Evolutionary conservation across 164 flowering plant genomes (phyloP), one percentile per base, ranked within the genome.

Genomic region (Pachysandra terminalis): DNA sequence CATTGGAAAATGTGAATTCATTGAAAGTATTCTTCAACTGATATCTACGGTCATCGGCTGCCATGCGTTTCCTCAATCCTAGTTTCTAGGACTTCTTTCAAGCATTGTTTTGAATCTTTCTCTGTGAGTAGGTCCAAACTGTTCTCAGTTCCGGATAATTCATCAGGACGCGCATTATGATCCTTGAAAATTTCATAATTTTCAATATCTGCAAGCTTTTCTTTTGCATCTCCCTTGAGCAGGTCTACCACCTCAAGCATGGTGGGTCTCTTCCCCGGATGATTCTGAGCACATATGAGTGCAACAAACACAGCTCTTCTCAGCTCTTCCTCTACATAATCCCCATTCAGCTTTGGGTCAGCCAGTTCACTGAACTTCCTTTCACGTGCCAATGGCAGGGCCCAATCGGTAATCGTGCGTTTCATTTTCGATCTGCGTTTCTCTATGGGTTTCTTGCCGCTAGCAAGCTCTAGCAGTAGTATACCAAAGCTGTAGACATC

Each of bases 401-500:
- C 97, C 98, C 98, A 90, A 13, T 89, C 96, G 8, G 75, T 69
- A 61, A 93, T 80, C 12, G 86, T 64, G 0, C 84, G 80, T 66
- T 84, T 87, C 52, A 53, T 45, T 19, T 81, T 74, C 14, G 82
- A 0, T 67, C 65, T 79, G 37, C 83, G 49, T 68, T 81, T 86
- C 79, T 87, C 86, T n/a, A 88, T 28, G 61, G 96, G 94, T 67
- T 79, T 90, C 76, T 73, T 87, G 61, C 92, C 94, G 68, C 83
- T 84, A 52, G 73, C 88, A 51, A 90, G 78, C 77, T 90, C 96
- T 28, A 90, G 81, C 77, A 90, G 62, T n/a, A 90, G 85, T 61
- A 90, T 81, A 54, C 96, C 96, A 74, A 84, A 88, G 81, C 96
- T 90, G 80, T 84, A 90, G 22, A 88, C 93, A 73, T 88, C 96